Conservation (phyloP, 768 basidiomycete genomes). For the Dacryopinax spathularia region DNA sequence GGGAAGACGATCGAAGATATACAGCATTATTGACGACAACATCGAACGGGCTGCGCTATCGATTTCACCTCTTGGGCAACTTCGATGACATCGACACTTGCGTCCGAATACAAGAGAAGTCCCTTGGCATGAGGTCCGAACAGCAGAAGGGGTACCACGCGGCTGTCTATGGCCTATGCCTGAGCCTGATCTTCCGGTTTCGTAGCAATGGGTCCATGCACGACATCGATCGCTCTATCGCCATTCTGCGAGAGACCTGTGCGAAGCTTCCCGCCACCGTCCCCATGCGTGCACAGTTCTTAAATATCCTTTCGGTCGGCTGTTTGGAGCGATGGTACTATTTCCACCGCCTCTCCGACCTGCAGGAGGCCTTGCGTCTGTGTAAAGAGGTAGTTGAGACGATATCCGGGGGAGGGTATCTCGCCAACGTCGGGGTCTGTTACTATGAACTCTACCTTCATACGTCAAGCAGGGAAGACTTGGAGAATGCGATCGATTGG, state of each 20-base stretch:
- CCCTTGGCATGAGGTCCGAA: not conserved
- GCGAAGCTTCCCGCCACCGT: not conserved
- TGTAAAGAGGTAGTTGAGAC: not conserved
- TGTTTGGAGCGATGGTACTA: not conserved
- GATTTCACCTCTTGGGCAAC: not conserved
- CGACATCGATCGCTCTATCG: not conserved
- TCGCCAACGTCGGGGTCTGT: not conserved
- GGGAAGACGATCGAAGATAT: not conserved
- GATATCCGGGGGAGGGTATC: not conserved
- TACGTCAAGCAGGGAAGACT: not conserved
- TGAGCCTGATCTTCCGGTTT: not conserved
- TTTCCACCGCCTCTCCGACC: not conserved
- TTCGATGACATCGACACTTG: not conserved
- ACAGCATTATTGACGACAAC: not conserved
- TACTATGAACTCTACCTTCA: not conserved
- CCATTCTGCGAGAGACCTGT: not conserved
- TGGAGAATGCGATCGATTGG: not conserved
- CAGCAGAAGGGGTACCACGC: not conserved
- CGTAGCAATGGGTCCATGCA: not conserved
- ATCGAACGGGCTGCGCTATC: not conserved
- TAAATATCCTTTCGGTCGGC: not conserved
- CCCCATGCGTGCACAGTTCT: not conserved
- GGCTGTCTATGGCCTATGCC: not conserved
- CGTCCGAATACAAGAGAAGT: not conserved
- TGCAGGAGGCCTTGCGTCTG: not conserved